These are phyloP conservation scores for Xylaria sp. DNA, from an alignment of 2,329 filamentous ascomycete species.

Conservation along the genomic window DNA sequence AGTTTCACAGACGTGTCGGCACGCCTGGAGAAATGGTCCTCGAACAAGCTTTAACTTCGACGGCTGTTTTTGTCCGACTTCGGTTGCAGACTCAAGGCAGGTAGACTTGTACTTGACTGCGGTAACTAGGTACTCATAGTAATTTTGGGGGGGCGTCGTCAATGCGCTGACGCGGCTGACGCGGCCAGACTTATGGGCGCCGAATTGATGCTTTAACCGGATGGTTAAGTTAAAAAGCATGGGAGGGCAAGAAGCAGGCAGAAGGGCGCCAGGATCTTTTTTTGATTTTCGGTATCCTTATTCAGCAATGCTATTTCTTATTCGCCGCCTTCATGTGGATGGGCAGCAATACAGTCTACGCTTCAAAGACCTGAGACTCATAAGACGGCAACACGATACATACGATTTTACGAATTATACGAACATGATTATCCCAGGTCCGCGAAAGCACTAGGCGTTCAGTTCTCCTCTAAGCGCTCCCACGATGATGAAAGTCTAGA, in stretches of 20 bases:
- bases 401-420: constrained; percentile 28
- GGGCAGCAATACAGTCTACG: neutral
- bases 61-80: constrained; percentile 1
- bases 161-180: neutral
- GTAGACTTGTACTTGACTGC: constrained; percentile 13
- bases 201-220: constrained; percentile 18
- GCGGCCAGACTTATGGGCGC: constrained; percentile 6
- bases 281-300: constrained; percentile 25
- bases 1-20: neutral
- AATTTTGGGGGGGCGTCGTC: neutral
- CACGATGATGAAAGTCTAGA: neutral
- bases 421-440: constrained; percentile 10
- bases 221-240: constrained; percentile 22
- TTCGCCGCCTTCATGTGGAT: neutral
- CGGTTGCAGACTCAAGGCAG: neutral
- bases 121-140: neutral
- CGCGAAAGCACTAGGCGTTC: neutral
- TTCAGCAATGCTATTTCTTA: constrained; percentile 1
- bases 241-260: neutral
- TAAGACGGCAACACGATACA: constrained; percentile 7
- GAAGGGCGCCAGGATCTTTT: constrained; percentile 22
- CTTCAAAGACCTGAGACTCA: neutral
- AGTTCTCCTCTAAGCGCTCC: neutral
- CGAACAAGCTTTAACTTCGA: constrained; percentile 2
- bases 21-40: neutral